Conservation (phyloP, 2,329 filamentous ascomycete species). For the Phialophora macrospora region DNA sequence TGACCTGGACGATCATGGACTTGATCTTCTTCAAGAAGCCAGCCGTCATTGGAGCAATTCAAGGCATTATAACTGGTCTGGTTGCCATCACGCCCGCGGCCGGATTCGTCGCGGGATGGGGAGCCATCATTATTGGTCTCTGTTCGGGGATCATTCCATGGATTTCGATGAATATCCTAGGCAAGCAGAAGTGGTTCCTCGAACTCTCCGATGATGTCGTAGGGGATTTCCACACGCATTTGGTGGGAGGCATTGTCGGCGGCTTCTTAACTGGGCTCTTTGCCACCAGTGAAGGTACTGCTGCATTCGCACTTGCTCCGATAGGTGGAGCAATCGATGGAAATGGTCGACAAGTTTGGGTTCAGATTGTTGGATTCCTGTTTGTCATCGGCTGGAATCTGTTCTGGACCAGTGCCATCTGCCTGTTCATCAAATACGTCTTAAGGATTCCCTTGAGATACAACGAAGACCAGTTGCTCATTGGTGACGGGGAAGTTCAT, state of each 20-base stretch:
- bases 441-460: slow-evolving; percentile 55
- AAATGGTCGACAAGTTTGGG: slow-evolving; percentile 57
- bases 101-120: slow-evolving; percentile 58
- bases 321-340: slow-evolving; percentile 57
- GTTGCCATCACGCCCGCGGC: slow-evolving; percentile 60
- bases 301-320: slow-evolving; percentile 53
- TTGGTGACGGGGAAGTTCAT: slow-evolving; percentile 56
- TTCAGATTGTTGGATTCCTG: slow-evolving; percentile 56
- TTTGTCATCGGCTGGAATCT: slow-evolving; percentile 59
- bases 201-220: slow-evolving; percentile 61
- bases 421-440: slow-evolving; percentile 59
- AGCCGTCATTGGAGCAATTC: slow-evolving; percentile 56
- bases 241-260: slow-evolving; percentile 56
- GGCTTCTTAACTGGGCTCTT: slow-evolving; percentile 67
- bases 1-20: slow-evolving; percentile 55
- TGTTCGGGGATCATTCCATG: slow-evolving; percentile 54
- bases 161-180: slow-evolving; percentile 57
- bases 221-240: slow-evolving; percentile 57
- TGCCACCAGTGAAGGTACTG: slow-evolving; percentile 63
- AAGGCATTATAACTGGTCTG: slow-evolving; percentile 60
- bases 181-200: slow-evolving; percentile 61
- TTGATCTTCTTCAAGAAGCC: slow-evolving; percentile 56
- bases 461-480: slow-evolving; percentile 52
- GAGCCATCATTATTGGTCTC: slow-evolving; percentile 55
- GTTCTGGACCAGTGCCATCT: slow-evolving; percentile 57